Conservation (phyloP, 208 protist species). For the Trypanosoma conorhini region DNA sequence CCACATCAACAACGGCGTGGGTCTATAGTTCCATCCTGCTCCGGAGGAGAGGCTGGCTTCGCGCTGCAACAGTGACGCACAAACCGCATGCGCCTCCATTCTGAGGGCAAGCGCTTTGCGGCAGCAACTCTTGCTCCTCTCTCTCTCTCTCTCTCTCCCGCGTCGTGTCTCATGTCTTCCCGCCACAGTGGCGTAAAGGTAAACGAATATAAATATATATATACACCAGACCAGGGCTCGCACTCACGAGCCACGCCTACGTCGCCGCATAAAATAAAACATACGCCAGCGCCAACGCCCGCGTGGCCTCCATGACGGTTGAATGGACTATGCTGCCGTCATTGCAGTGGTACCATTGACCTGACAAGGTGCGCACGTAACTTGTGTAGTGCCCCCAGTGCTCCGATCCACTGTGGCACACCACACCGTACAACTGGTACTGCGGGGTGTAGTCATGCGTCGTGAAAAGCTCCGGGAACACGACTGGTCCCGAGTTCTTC, state of each 20-base stretch:
- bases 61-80: neutral
- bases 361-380: conserved; percentile 50
- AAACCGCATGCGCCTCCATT: neutral
- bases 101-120: neutral
- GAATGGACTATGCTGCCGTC: conserved; percentile 54
- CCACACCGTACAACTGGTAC: conserved; percentile 74
- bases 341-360: conserved; percentile 79
- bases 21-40: neutral
- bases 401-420: conserved; percentile 71
- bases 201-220: neutral
- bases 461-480: conserved; percentile 61
- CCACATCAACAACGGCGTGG: neutral
- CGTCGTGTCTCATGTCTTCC: neutral
- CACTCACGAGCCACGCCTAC: neutral
- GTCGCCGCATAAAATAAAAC: conserved; percentile 74
- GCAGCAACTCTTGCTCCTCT: neutral
- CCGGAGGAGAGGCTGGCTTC: neutral
- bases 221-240: neutral
- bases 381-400: conserved; percentile 81
- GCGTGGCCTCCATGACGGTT: conserved; percentile 37
- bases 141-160: neutral
- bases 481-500: conserved; percentile 58
- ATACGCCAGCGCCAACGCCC: conserved; percentile 57
- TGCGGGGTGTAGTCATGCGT: conserved; percentile 24
- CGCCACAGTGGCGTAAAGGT: neutral